Base-by-base conservation (phyloP, 192 early-diverging fungal genomes). In the Jimgerdemannia flammicorona region DNA sequence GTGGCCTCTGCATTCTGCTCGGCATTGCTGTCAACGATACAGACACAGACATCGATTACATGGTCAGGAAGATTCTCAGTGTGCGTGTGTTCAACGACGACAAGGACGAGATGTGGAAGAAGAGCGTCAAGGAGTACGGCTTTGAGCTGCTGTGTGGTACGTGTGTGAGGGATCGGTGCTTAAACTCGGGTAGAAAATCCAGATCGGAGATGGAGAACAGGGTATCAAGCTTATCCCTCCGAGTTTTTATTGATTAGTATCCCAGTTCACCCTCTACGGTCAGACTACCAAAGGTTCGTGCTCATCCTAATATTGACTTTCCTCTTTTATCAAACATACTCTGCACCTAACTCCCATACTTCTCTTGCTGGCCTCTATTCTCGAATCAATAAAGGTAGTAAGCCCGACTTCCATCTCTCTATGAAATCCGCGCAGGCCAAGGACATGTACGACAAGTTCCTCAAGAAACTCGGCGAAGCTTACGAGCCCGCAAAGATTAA, bases 211-310 rank as follows among this genome's bases (percentile, higher is more conserved):
- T 18, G 49, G 0, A 59, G 14, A 41, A 68, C 6, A 10, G 67
- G 67, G 67, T 41, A 19, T 18, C 64, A 18, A 18, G 64, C 14
- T 19, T 0, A 18, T 65, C 64, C 19, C 19, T 14, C 14, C 64
- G 64, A 14, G 14, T 14, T 18, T 65, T 11, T 42, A n/a, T 11
- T 44, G 29, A 49, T 40, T 73, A 90, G 95, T 97, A 7, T 93
- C 91, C 3, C 97, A 99, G 83, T 99, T 99, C 77, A 99, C 97
- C 17, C 87, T 99, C 39, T 96, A 94, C 76, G 95, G 89, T 14
- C 84, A 89, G 40, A 90, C 92, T 4, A 85, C 79, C 69, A 98
- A 97, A 79, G 94, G 91, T 78, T 85, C 70, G 44, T 14, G 39
- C 39, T 7, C n/a, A 0, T 44, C 14, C 2, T 29, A 29, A 1